Percentiles rank a stretch among this genome's conserved stretches.
Evolutionary conservation across 257 asterid genomes (phyloP).

Genomic region (Echium plantagineum): DNA sequence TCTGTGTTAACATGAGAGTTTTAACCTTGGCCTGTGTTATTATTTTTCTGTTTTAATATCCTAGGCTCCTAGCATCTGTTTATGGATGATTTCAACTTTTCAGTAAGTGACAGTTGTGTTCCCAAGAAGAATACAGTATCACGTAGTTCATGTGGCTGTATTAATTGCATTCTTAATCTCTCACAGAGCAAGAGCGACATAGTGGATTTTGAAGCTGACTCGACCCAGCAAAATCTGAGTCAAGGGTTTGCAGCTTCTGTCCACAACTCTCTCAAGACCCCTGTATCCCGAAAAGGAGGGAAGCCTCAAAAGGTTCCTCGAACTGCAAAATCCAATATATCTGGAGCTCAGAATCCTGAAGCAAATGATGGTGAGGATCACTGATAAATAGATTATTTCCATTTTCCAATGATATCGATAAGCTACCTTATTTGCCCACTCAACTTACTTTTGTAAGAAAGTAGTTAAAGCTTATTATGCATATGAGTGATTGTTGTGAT

Average conservation of each 20-base stretch:
- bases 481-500: conserved; percentile 1
- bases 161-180: conserved; percentile 28
- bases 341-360: conserved; percentile 38
- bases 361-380: conserved; percentile 55
- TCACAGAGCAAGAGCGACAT: conserved; percentile 52
- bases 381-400: conserved; percentile 3
- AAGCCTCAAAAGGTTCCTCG: conserved; percentile 62
- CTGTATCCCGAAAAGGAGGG: conserved; percentile 63
- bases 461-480: conserved; percentile 1
- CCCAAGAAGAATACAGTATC: conserved; percentile 2
- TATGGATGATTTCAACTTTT: neutral
- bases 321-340: conserved; percentile 58
- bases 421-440: neutral
- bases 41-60: too few relatives aligned
- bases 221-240: conserved; percentile 34
- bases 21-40: neutral
- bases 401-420: conserved; percentile 1
- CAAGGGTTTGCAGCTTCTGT: conserved; percentile 21
- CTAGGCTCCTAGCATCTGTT: too few relatives aligned
- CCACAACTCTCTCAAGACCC: conserved; percentile 43
- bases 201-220: conserved; percentile 36
- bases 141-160: conserved; percentile 3
- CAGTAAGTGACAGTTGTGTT: conserved; percentile 4
- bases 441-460: neutral
- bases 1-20: too few relatives aligned